These are phyloP conservation scores for Trichoderma parareesei DNA, from an alignment of 495 filamentous ascomycete genomes.

Conservation along the genomic window DNA sequence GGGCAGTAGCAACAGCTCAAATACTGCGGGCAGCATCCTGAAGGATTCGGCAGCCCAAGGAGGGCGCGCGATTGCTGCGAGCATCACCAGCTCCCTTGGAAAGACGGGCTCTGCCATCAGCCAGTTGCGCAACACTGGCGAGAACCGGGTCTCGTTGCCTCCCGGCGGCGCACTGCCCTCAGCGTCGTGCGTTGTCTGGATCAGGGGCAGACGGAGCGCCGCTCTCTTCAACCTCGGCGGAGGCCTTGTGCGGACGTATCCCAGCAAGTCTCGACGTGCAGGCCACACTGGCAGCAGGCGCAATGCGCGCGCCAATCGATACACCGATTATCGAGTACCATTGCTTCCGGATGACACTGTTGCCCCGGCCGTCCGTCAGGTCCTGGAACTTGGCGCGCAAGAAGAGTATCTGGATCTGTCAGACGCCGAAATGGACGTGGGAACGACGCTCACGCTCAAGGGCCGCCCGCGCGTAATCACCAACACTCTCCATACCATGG, in stretches of 20 bases:
- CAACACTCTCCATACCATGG: conserved; percentile 14
- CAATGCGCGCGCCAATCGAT: conserved; percentile 40
- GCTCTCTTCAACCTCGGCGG: conserved; percentile 50
- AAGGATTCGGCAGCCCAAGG: conserved; percentile 63
- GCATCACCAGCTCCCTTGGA: conserved; percentile 75
- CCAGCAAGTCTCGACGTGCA: conserved; percentile 42
- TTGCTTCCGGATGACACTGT: conserved; percentile 42
- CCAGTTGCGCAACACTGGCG: conserved; percentile 72
- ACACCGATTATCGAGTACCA: conserved; percentile 58
- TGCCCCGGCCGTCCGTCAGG: conserved; percentile 33
- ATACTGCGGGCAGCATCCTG: conserved; percentile 44
- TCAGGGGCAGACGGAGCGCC: conserved; percentile 44
- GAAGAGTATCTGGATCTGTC: conserved; percentile 41
- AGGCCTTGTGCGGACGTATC: conserved; percentile 57
- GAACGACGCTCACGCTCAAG: conserved; percentile 33
- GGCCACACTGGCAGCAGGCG: conserved; percentile 26
- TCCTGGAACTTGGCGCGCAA: conserved; percentile 24
- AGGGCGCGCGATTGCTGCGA: conserved; percentile 71
- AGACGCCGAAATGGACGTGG: conserved; percentile 34
- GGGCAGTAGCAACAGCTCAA: conserved; percentile 34
- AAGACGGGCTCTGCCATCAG: conserved; percentile 71
- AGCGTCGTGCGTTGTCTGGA: conserved; percentile 48
- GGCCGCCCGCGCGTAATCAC: neutral
- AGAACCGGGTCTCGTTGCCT: conserved; percentile 73
- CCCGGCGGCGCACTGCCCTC: conserved; percentile 35